Base-by-base conservation (phyloP, 345 rosid species). In the Salix arbutifolia region DNA sequence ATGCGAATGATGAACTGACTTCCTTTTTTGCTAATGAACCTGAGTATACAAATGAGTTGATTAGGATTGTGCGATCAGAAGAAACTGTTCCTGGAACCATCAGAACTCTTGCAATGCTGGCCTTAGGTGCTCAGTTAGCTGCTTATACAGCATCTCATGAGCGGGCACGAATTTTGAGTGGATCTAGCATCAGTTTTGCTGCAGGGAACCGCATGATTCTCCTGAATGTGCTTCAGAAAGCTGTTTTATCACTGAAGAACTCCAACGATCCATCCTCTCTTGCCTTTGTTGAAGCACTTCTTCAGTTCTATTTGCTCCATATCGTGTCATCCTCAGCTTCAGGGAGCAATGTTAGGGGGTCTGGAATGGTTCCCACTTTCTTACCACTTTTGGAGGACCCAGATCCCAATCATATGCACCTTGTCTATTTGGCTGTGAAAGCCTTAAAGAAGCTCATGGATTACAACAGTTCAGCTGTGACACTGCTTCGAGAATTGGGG, bases 11-110 rank as follows among this genome's bases (percentile, higher is more conserved):
- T 30, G 99, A 93, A 75, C 83, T 95, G 71, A 85, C 94, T 8
- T 88, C 99, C 66, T 95, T 93, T 76, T 95, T 95, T 75, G 96
- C 93, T 17, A 93, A 95, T 86, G 99, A 95, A 80, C 99, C 97
- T 3, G 99, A 93, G 79, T 91, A 95, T 83, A 95, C 99, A 75
- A 93, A 91, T 84, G 99, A 95, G 84, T 81, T 94, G 70, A 91
- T 91, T 71, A 91, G 96, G 85, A 94, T 94, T 60, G 99, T 94
- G 78, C 88, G 91, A 18, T 87, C 99, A 8, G 99, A 95, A 79
- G 97, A 91, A 79, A 84, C 89, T 65, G 83, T 91, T 79, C 93
- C 94, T 67, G 97, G 99, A 72, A 84, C 86, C 68, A 91, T 90
- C 77, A 90, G 97, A 84, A 93, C 97, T 53, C 97, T 93, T 79